Base-by-base conservation (phyloP, 768 basidiomycete genomes). In the Boletus rubropictus region DNA sequence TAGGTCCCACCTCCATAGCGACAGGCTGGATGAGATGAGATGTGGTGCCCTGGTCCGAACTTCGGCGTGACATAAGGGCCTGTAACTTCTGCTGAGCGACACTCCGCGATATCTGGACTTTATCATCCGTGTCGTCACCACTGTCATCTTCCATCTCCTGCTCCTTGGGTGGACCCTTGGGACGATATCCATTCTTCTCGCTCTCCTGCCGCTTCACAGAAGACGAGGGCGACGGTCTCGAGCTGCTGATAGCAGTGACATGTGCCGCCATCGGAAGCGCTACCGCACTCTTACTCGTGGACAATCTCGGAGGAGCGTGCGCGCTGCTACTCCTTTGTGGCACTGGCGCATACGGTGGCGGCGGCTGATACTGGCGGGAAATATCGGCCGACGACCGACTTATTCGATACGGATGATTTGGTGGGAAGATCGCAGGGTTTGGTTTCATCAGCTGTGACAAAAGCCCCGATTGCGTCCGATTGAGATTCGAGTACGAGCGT, bases 371-470 rank as follows among this genome's bases (percentile, higher is more conserved):
- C 48, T 62, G 66, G 40, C 45, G 55, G 8, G 55, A 39, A 35
- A 84, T 70, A 54, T 81, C 76, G 17, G 77, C 74, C 15, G 68
- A 66, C 7, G 74, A 73, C 46, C 72, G 75, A 15, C 70, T 78
- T 14, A 71, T 64, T 50, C 78, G 71, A 64, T 80, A 83, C 2
- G 82, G 78, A 61, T 82, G 83, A 33, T 69, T 74, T 1, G 65
- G 62, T 5, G 83, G 82, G 57, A 86, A 76, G 25, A 80, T 68
- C 11, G 69, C 58, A 17, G 82, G 81, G 57, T 84, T 77, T 1
- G 87, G 88, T 52, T 89, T 82, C 72, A 90, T 73, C 35, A 90
- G 66, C 62, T 79, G 79, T 22, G 78, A 78, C 44, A 89, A 67
- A 35, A 86, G 63, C 4, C 86, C 87, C 8, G 76, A 77, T 39